Conservation (phyloP, 176 grass and related monocot species). For the Paspalum notatum region DNA sequence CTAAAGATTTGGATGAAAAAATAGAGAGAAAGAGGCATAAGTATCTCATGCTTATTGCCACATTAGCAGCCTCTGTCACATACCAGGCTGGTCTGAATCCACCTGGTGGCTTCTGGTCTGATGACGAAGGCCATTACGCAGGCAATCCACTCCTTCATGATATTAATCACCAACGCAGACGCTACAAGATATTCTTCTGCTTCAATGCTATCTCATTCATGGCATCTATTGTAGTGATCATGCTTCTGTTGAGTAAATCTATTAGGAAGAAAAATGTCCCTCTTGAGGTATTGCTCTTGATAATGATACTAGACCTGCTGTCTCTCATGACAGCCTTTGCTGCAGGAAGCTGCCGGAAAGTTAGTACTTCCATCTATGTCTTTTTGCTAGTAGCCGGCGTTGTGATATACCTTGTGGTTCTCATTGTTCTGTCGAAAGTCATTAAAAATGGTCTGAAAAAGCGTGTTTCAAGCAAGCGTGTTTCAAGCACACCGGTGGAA, state of each 20-base stretch:
- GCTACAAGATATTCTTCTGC: conserved; percentile 44
- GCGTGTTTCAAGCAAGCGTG: background rate
- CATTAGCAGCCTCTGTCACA: conserved; percentile 50
- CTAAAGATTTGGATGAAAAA: background rate
- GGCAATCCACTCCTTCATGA: conserved; percentile 35
- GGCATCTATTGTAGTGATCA: conserved; percentile 38
- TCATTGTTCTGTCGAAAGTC: conserved; percentile 8
- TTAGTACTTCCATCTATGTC: conserved; percentile 48
- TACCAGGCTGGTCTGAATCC: conserved; percentile 66
- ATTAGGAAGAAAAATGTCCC: conserved; percentile 29
- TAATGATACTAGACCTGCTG: conserved; percentile 52
- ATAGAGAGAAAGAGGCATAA: conserved; percentile 41
- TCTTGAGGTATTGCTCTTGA: conserved; percentile 37
- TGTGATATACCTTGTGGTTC: conserved; percentile 30
- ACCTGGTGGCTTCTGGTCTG: conserved; percentile 50
- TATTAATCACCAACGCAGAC: conserved; percentile 20
- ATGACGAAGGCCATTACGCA: conserved; percentile 32
- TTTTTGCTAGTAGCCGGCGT: conserved; percentile 39
- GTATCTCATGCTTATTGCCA: conserved; percentile 59
- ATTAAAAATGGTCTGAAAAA: conserved; percentile 15
- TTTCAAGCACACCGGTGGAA: background rate
- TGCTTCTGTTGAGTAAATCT: conserved; percentile 54
- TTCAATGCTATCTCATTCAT: conserved; percentile 58
- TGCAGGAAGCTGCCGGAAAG: conserved; percentile 57
- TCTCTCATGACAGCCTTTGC: conserved; percentile 52